Evolutionary conservation across 2,329 filamentous ascomycete genomes (phyloP).

Genomic region (Epichloe gansuensis): DNA sequence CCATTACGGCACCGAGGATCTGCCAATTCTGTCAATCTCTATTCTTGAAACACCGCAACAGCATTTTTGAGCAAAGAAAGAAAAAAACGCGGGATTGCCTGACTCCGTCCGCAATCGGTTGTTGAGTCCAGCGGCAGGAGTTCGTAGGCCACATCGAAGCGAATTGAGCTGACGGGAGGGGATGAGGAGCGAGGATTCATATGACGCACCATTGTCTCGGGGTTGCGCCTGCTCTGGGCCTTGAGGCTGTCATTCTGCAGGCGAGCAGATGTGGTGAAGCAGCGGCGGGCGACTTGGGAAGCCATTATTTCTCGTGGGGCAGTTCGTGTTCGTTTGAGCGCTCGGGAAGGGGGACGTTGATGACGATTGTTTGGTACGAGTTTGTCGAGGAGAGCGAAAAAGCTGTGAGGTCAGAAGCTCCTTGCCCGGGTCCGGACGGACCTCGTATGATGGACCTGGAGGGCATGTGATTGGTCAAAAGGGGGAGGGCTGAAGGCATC

Average conservation of each 20-base stretch:
- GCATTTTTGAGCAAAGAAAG: too few species aligned
- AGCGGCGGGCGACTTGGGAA: constrained; percentile 42
- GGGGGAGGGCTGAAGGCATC: not conserved
- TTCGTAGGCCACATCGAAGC: not conserved
- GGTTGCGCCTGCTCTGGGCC: constrained; percentile 45
- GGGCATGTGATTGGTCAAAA: constrained; percentile 1
- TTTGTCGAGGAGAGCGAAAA: not conserved
- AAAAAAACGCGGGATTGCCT: too few species aligned
- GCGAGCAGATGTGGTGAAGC: constrained; percentile 42
- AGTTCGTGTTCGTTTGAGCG: constrained; percentile 4
- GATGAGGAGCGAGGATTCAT: constrained; percentile 13
- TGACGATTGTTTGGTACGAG: not conserved
- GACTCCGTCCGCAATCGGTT: too few species aligned
- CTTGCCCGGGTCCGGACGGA: not conserved
- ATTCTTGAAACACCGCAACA: not conserved
- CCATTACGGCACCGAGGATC: constrained; percentile 89
- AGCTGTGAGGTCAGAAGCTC: not conserved
- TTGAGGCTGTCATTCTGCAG: constrained; percentile 38
- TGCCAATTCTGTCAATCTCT: constrained; percentile 23
- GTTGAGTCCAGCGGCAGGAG: not conserved
- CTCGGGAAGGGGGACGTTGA: too few species aligned
- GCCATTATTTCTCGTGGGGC: constrained; percentile 33
- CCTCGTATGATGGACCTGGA: not conserved
- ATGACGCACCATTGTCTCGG: constrained; percentile 33
- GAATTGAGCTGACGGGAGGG: constrained; percentile 5